These are phyloP conservation scores for Tricharina praecox DNA, from an alignment of 495 filamentous ascomycete genomes.

Conservation along the genomic window DNA sequence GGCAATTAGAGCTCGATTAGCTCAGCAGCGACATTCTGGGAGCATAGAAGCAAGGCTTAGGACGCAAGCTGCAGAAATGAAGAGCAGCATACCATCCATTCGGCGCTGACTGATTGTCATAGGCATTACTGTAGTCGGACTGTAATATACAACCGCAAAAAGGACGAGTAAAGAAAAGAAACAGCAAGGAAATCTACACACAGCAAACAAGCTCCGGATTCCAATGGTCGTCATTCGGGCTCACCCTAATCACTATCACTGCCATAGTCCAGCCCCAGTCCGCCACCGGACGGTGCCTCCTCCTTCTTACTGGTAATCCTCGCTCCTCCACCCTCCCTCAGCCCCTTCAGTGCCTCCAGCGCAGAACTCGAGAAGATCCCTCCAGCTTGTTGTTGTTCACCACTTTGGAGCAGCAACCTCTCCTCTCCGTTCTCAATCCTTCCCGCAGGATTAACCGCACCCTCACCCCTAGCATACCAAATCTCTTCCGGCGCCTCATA, in stretches of 20 bases:
- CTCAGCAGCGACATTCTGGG: no score
- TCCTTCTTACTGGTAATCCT: slow-evolving; percentile 35
- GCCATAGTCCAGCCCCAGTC: slow-evolving; percentile 64
- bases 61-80: no score
- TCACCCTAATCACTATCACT: slow-evolving; percentile 64
- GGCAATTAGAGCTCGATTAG: no score
- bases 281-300: slow-evolving; percentile 31
- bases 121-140: neutral
- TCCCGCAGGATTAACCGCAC: slow-evolving; percentile 42
- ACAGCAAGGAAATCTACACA: neutral
- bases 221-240: no score
- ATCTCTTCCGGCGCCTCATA: slow-evolving; percentile 93
- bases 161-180: neutral
- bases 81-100: no score
- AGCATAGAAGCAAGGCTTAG: no score
- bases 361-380: slow-evolving; percentile 72
- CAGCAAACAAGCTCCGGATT: neutral
- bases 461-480: slow-evolving; percentile 58
- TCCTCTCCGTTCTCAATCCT: slow-evolving; percentile 35
- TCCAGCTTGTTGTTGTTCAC: slow-evolving; percentile 33
- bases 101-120: no score
- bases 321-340: slow-evolving; percentile 29
- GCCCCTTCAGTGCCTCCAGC: slow-evolving; percentile 49
- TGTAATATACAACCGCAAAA: no score
- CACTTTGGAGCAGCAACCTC: slow-evolving; percentile 32